Conservation (phyloP, 768 basidiomycete genomes). For the Russula griseocarnosa region DNA sequence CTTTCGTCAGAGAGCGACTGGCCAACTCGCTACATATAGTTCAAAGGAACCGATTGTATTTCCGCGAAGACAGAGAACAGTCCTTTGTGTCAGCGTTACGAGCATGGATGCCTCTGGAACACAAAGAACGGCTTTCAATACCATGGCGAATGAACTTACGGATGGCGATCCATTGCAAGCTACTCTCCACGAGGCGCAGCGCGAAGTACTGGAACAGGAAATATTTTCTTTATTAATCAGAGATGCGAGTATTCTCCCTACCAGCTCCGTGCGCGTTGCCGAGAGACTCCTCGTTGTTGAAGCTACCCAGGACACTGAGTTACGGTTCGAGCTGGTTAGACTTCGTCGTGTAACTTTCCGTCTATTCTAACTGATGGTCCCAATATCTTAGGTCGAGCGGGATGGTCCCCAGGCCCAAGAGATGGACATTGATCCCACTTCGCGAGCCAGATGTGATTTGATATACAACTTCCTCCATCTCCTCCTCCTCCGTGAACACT, state of each 20-base stretch:
- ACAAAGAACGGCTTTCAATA: slow-evolving; percentile 15
- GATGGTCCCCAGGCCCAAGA: slow-evolving; percentile 22
- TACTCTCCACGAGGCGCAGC: slow-evolving; percentile 56
- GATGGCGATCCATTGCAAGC: slow-evolving; percentile 39
- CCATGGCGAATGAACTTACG: background rate
- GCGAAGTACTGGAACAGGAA: slow-evolving; percentile 75
- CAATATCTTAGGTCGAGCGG: slow-evolving; percentile 32
- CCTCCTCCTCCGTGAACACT: slow-evolving; percentile 61
- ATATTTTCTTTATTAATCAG: slow-evolving; percentile 69
- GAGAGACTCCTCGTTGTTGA: slow-evolving; percentile 75
- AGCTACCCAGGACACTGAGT: slow-evolving; percentile 63
- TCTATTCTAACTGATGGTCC: background rate
- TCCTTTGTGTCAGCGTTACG: slow-evolving; percentile 57
- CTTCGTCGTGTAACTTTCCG: background rate
- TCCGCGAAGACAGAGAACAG: slow-evolving; percentile 58
- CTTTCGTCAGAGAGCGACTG: slow-evolving; percentile 69
- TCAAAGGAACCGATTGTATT: slow-evolving; percentile 23
- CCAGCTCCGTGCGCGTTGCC: slow-evolving; percentile 71
- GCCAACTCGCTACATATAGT: slow-evolving; percentile 54
- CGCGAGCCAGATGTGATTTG: slow-evolving; percentile 51
- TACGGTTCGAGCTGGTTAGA: slow-evolving; percentile 71
- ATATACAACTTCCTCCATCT: slow-evolving; percentile 62
- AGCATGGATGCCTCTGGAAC: slow-evolving; percentile 36
- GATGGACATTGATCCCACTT: slow-evolving; percentile 12
- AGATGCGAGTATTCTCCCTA: slow-evolving; percentile 74